phyloP scores from a whole-genome alignment of 257 asterid species.

The Rhazya stricta region DNA sequence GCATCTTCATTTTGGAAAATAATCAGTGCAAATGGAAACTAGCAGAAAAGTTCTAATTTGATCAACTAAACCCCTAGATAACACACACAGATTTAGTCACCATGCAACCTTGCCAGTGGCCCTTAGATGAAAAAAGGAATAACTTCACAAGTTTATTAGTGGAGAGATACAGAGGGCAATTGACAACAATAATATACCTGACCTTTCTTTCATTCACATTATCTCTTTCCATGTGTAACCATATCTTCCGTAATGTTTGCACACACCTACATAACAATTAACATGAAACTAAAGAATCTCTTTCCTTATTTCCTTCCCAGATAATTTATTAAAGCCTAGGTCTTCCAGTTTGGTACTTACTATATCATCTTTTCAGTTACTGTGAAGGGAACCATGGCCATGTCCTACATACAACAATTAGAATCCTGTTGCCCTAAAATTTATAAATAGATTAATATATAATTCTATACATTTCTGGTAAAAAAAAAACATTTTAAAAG shows the following conservation, averaged over 20 bases:
- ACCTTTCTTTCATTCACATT: background rate
- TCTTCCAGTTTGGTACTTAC: background rate
- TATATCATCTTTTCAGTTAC: background rate
- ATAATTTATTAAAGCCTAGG: background rate
- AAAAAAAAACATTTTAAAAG: background rate
- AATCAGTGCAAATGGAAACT: background rate
- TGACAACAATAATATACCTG: background rate
- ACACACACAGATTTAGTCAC: too few species aligned
- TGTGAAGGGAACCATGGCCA: background rate
- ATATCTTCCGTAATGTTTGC: too few species aligned
- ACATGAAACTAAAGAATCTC: background rate
- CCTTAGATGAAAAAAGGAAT: too few species aligned
- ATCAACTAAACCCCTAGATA: too few species aligned
- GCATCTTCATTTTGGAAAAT: background rate
- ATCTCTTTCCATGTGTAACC: too few species aligned
- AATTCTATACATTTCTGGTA: background rate
- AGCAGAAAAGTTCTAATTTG: background rate
- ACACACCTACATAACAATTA: too few species aligned
- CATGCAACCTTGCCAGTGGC: too few species aligned
- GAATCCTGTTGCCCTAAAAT: background rate
- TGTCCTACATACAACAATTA: background rate
- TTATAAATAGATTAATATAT: background rate
- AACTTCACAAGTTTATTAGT: too few species aligned
- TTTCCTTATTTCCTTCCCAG: background rate
- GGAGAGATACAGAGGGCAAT: background rate